These are phyloP conservation scores for Chondrostereum purpureum DNA, from an alignment of 1,284 basidiomycete genomes.

Conservation along the genomic window DNA sequence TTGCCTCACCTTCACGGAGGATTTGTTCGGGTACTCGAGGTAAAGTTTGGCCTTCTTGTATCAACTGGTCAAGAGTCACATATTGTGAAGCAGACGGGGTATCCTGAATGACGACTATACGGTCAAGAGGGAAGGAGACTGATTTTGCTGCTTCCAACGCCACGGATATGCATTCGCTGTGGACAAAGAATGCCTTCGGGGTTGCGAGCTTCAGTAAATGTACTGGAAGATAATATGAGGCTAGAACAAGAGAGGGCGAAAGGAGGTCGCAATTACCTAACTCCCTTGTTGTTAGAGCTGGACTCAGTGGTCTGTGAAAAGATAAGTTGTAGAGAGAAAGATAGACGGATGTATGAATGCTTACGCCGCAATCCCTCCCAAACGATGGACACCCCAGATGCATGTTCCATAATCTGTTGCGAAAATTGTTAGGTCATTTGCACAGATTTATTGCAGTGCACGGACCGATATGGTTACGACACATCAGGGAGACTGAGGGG, in stretches of 20 bases:
- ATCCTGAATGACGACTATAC: conserved; percentile 12
- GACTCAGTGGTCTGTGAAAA: conserved; percentile 15
- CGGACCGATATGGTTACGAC: conserved; percentile 19
- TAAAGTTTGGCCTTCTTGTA: conserved; percentile 10
- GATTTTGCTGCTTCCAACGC: conserved; percentile 13
- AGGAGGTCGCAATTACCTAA: conserved; percentile 11
- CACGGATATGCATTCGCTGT: conserved; percentile 13
- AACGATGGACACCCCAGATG: conserved; percentile 19
- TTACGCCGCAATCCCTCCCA: conserved; percentile 18
- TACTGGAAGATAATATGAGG: conserved; percentile 8
- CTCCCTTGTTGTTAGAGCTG: conserved; percentile 16
- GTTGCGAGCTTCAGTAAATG: conserved; percentile 16
- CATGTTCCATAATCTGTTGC: conserved; percentile 16
- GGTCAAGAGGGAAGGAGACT: conserved; percentile 11
- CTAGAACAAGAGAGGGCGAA: not conserved
- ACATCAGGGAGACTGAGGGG: conserved; percentile 18
- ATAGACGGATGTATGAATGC: conserved; percentile 2
- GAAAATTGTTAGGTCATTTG: not conserved
- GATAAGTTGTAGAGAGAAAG: not conserved
- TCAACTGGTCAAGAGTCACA: conserved; percentile 12
- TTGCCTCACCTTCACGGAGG: conserved; percentile 15
- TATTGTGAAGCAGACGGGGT: conserved; percentile 1
- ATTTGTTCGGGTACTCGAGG: conserved; percentile 12
- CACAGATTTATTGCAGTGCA: conserved; percentile 6
- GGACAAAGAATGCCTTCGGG: conserved; percentile 15